These are phyloP conservation scores for Ophiosphaerella korrae DNA, from an alignment of 2,329 filamentous ascomycete species.

Conservation along the genomic window DNA sequence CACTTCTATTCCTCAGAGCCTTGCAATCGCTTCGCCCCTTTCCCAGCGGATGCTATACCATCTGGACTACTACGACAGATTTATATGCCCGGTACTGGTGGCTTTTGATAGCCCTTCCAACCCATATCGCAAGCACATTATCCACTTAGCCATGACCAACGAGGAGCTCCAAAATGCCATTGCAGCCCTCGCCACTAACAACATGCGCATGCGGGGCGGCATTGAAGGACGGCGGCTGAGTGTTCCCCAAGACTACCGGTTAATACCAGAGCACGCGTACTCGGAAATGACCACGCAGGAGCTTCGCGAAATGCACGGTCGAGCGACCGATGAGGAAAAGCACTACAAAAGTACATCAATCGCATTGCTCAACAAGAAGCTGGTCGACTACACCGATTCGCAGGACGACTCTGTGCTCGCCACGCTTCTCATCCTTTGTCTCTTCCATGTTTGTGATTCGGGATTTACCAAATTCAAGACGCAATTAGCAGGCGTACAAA, in stretches of 20 bases:
- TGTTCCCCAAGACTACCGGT: constrained; percentile 33
- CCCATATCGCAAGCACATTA: constrained; percentile 82
- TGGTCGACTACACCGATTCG: constrained; percentile 75
- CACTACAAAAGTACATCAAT: constrained; percentile 86
- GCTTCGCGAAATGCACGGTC: constrained; percentile 50
- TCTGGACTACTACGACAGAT: constrained; percentile 91
- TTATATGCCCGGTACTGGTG: constrained; percentile 89
- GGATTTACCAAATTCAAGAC: constrained; percentile 92
- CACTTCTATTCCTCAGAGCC: constrained; percentile 51
- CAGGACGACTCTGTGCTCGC: constrained; percentile 86
- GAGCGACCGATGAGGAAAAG: constrained; percentile 75
- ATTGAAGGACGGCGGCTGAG: constrained; percentile 54
- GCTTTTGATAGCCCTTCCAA: constrained; percentile 84
- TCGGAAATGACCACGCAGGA: constrained; percentile 45
- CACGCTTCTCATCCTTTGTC: constrained; percentile 83
- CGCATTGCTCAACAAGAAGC: constrained; percentile 78
- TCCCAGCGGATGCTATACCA: constrained; percentile 83
- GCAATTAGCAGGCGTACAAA: constrained; percentile 91
- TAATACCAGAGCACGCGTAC: constrained; percentile 46
- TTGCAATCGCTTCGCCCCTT: constrained; percentile 61
- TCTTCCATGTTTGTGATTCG: constrained; percentile 92
- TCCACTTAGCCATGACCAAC: constrained; percentile 77
- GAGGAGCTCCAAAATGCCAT: constrained; percentile 90
- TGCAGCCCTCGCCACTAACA: constrained; percentile 86
- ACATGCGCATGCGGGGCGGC: constrained; percentile 81